phyloP scores from a whole-genome alignment of 2,329 filamentous ascomycete species.

The Colletotrichum liaoningense region DNA sequence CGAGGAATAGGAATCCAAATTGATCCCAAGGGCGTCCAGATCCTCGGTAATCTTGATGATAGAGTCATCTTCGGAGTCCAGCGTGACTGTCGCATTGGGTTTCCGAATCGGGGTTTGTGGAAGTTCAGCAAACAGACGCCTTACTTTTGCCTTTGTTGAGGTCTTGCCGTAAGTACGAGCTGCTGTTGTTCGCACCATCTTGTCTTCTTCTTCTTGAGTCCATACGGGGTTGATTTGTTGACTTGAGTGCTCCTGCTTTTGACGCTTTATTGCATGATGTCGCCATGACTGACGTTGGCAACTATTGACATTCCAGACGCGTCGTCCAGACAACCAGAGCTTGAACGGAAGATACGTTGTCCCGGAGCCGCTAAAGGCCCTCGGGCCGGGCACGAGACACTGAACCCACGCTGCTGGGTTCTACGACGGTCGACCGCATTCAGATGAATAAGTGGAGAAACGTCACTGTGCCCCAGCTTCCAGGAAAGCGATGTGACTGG shows the following conservation, averaged over 20 bases:
- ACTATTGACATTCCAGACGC: conserved; percentile 26
- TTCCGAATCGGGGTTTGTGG: conserved; percentile 60
- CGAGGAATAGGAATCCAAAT: conserved; percentile 35
- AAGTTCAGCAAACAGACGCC: conserved; percentile 63
- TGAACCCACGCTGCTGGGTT: conserved; percentile 3
- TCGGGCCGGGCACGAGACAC: background rate
- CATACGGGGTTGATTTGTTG: background rate
- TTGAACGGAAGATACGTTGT: conserved; percentile 4
- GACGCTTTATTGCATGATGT: background rate
- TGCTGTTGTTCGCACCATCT: conserved; percentile 58
- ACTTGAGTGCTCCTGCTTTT: background rate
- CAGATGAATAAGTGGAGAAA: conserved; percentile 17
- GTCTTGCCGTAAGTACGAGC: conserved; percentile 64
- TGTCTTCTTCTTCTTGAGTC: conserved; percentile 28
- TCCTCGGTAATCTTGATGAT: conserved; percentile 49
- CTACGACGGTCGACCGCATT: conserved; percentile 21
- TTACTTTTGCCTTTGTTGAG: conserved; percentile 57
- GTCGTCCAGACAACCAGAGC: conserved; percentile 21
- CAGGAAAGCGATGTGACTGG: conserved; percentile 33
- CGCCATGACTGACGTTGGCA: conserved; percentile 12
- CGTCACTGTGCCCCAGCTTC: conserved; percentile 29
- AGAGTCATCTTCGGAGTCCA: conserved; percentile 26
- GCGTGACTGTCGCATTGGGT: conserved; percentile 21
- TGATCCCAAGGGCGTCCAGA: conserved; percentile 46
- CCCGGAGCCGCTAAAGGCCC: conserved; percentile 15